Evolutionary conservation across 257 asterid species (phyloP).

Genomic region (Agastache rugosa): DNA sequence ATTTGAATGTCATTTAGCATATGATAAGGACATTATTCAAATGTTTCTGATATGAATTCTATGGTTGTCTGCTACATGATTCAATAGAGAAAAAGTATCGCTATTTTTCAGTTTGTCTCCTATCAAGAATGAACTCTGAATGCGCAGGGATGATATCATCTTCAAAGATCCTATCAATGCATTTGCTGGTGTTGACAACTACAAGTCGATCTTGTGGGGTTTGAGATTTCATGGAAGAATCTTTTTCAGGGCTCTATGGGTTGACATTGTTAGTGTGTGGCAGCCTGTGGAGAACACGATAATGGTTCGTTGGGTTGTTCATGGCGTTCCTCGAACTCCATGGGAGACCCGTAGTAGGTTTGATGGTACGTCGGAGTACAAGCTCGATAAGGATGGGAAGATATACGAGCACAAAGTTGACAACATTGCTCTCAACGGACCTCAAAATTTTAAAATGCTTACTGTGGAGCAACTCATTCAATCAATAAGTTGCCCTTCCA

Average conservation of each 20-base stretch:
- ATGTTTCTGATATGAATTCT: not conserved
- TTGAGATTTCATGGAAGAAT: slow-evolving; percentile 79
- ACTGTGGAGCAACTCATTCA: slow-evolving; percentile 70
- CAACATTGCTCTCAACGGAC: slow-evolving; percentile 70
- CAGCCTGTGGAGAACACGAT: slow-evolving; percentile 85
- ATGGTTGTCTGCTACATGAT: not conserved
- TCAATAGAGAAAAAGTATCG: no score
- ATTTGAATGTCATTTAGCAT: not conserved
- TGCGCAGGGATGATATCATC: slow-evolving; percentile 76
- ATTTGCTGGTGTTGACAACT: slow-evolving; percentile 75
- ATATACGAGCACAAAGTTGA: slow-evolving; percentile 84
- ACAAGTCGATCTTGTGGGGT: slow-evolving; percentile 85
- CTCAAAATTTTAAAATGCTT: slow-evolving; percentile 59
- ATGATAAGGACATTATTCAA: not conserved
- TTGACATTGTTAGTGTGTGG: slow-evolving; percentile 87
- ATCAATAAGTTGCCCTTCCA: slow-evolving; percentile 72
- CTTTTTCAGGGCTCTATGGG: slow-evolving; percentile 76
- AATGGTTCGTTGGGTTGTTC: slow-evolving; percentile 91
- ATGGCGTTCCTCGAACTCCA: slow-evolving; percentile 83
- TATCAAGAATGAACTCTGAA: no score
- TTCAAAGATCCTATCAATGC: slow-evolving; percentile 84
- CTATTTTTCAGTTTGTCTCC: no score
- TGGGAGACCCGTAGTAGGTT: slow-evolving; percentile 91
- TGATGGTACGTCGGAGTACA: slow-evolving; percentile 89
- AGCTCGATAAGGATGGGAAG: slow-evolving; percentile 83